Evolutionary conservation across 1,139 yeast genomes (phyloP).

Genomic region (Blastobotrys buckinghamii): DNA sequence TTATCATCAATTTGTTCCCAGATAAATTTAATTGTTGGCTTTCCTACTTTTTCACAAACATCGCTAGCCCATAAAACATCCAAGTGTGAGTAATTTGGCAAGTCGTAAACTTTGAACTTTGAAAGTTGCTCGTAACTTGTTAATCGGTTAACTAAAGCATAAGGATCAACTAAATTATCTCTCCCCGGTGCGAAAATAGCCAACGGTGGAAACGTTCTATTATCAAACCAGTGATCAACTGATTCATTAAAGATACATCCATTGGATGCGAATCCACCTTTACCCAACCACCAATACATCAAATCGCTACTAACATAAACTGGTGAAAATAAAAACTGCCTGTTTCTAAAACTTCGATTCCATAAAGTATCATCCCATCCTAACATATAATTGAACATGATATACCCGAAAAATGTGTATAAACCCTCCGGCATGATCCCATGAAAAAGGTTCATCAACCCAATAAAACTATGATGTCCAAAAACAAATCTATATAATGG

Average conservation of each 20-base stretch:
- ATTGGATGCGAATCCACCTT: conserved; percentile 46
- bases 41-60: conserved; percentile 49
- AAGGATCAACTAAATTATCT: conserved; percentile 66
- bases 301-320: conserved; percentile 70
- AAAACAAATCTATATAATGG: conserved; percentile 40
- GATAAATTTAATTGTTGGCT: conserved; percentile 36
- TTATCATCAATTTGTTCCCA: conserved; percentile 22
- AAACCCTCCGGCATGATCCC: conserved; percentile 40
- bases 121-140: conserved; percentile 41
- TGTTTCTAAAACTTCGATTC: conserved; percentile 59
- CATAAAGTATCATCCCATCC: conserved; percentile 81
- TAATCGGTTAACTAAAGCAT: conserved; percentile 45
- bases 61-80: conserved; percentile 89
- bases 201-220: conserved; percentile 45
- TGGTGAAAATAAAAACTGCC: conserved; percentile 84
- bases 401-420: conserved; percentile 61
- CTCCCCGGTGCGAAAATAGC: conserved; percentile 55
- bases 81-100: conserved; percentile 65
- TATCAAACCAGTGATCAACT: conserved; percentile 52
- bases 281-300: conserved; percentile 86
- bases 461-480: conserved; percentile 40
- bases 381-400: conserved; percentile 77
- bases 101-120: conserved; percentile 26
- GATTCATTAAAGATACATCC: conserved; percentile 48
- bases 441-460: conserved; percentile 28